phyloP scores from a whole-genome alignment of 805 yeast species.

The Starmera caribaea region DNA sequence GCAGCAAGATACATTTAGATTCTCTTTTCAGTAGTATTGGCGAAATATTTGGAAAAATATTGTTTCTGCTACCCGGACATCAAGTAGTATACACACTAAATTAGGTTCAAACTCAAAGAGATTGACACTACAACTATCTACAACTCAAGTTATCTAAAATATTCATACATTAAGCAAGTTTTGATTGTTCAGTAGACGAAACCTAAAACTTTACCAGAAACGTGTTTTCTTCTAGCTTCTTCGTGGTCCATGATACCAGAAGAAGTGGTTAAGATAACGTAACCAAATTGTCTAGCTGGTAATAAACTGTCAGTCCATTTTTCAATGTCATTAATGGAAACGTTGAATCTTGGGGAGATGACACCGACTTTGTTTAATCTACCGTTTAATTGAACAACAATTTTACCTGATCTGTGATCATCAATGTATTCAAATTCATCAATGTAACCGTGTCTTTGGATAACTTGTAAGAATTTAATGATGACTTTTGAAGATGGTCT shows the following conservation, averaged over 20 bases:
- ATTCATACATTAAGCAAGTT: no score
- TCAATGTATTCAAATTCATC: conserved; percentile 97
- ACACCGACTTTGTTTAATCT: conserved; percentile 99
- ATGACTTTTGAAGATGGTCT: conserved; percentile 98
- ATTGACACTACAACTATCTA: no score
- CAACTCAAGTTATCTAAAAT: no score
- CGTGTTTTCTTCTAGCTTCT: conserved; percentile 99
- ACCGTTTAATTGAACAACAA: conserved; percentile 94
- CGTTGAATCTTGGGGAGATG: conserved; percentile 97
- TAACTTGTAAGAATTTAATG: conserved; percentile 91
- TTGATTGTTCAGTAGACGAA: conserved; percentile 67
- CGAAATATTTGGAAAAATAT: no score
- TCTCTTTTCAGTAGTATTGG: no score
- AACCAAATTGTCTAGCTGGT: conserved; percentile 99
- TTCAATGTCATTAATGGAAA: conserved; percentile 90
- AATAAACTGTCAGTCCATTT: conserved; percentile 97
- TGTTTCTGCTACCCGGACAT: no score
- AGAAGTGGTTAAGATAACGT: conserved; percentile 94
- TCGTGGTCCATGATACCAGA: conserved; percentile 99
- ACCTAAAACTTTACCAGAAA: conserved; percentile 97
- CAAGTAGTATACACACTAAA: no score
- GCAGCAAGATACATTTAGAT: no score
- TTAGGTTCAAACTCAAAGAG: no score
- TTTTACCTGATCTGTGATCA: conserved; percentile 98
- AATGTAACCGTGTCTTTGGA: conserved; percentile 93